Evolutionary conservation across 2,329 filamentous ascomycete genomes (phyloP), one percentile per base, ranked within the genome.

Genomic region (Ampelomyces quisqualis): DNA sequence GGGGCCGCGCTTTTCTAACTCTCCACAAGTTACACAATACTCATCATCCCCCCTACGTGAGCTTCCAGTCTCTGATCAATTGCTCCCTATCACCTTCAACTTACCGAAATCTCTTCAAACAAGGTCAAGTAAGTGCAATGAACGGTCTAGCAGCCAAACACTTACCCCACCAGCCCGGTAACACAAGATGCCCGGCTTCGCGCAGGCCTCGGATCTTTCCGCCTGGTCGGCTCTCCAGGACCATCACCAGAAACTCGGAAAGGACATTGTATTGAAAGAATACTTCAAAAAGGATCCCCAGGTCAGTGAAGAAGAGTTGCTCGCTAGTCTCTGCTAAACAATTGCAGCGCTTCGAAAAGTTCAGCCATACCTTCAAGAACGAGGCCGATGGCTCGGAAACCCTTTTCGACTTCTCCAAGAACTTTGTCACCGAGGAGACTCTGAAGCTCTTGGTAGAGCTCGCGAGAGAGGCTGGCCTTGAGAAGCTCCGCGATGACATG

Each of bases 351-450:
- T 97, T 96, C 77, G 73, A 85, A 64, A 95, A 93, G 74, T 90
- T 95, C 77, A 87, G 84, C 68, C 87, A 84, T 69, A 88, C 81
- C 64, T 95, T 97, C 73, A 76, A 80, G 60, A 90, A 88, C 72
- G 70, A 80, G 38, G 84, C 86, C 56, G 88, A 94, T 64, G 79
- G 79, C 63, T 84, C 82, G 57, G 89, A 96, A 54, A 93, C 94
- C 63, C 81, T 98, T 51, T 98, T 97, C 73, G 93, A 98, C 73
- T 98, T 95, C 76, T 93, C 86, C 77, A 98, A 98, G 83, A 98
- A 98, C 81, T 90, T 98, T 72, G 71, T 97, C 62, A 93, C 86
- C 49, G 88, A 95, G 58, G 90, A 97, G 74, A 97, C 91, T 4
- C 77, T 97, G 36, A 78, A 85, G 53, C 79, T 95, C 34, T 81